Conservation (phyloP, 768 basidiomycete species). For the Clavaria fumosa region DNA sequence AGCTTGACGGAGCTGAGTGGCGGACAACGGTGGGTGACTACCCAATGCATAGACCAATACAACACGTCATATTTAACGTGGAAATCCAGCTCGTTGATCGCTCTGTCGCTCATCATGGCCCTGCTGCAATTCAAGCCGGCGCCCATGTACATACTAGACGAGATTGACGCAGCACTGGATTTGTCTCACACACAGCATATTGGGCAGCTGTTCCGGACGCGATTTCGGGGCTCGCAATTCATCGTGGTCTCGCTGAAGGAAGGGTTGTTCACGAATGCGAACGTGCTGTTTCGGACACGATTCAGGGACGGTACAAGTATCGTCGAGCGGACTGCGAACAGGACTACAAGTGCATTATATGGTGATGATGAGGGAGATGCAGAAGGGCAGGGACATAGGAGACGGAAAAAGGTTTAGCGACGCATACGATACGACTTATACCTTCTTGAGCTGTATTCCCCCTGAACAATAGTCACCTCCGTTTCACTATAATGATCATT, state of each 20-base stretch:
- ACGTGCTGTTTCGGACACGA: conserved; percentile 83
- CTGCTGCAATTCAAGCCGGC: conserved; percentile 98
- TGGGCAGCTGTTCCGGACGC: conserved; percentile 90
- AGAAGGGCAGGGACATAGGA: neutral
- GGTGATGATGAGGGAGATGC: conserved; percentile 14
- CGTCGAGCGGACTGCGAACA: conserved; percentile 65
- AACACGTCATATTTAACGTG: neutral
- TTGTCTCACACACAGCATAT: conserved; percentile 95
- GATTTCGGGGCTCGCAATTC: conserved; percentile 97
- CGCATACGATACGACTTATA: no score
- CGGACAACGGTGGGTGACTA: conserved; percentile 84
- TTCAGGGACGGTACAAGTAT: conserved; percentile 91
- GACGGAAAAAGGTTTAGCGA: neutral
- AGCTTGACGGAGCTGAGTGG: conserved; percentile 94
- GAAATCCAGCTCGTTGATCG: conserved; percentile 80
- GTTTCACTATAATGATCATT: no score
- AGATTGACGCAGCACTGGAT: conserved; percentile 96
- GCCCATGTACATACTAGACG: conserved; percentile 98
- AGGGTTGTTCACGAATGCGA: conserved; percentile 94
- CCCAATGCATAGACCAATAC: neutral
- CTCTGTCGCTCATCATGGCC: conserved; percentile 95
- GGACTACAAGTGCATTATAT: conserved; percentile 40
- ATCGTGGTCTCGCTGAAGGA: conserved; percentile 97
- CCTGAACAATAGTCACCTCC: no score
- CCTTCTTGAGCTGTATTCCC: no score